Percentiles rank a stretch among this genome's conserved stretches.
Conservation (phyloP, 495 filamentous ascomycete genomes). For the Pyronema omphalodes region DNA sequence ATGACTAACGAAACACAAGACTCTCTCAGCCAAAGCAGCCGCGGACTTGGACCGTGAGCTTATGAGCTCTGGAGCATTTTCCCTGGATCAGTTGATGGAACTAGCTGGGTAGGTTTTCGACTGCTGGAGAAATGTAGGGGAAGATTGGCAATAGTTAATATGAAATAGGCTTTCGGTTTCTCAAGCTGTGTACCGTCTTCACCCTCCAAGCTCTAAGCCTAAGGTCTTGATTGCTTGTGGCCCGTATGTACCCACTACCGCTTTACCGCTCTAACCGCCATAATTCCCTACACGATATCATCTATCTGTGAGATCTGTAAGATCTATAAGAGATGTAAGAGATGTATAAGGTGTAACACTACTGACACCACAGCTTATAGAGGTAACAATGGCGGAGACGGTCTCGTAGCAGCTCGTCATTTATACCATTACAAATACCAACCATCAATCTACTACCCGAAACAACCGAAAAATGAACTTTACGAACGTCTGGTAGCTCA, state of each 20-base stretch:
- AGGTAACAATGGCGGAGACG: slow-evolving; percentile 55
- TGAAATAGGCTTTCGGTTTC: slow-evolving; percentile 52
- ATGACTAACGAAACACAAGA: slow-evolving; percentile 31
- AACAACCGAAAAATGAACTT: slow-evolving; percentile 70
- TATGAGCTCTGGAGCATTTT: slow-evolving; percentile 83
- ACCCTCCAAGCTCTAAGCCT: slow-evolving; percentile 53
- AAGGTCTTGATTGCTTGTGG: slow-evolving; percentile 77
- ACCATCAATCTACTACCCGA: slow-evolving; percentile 84
- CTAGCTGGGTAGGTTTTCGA: slow-evolving; percentile 44
- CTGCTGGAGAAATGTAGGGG: too few relatives aligned
- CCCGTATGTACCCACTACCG: slow-evolving; percentile 37
- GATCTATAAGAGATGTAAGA: slow-evolving; percentile 1
- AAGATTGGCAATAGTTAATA: neutral
- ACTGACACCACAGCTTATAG: slow-evolving; percentile 13
- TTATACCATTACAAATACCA: slow-evolving; percentile 86
- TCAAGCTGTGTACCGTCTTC: slow-evolving; percentile 74
- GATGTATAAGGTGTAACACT: neutral
- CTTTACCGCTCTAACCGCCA: slow-evolving; percentile 7
- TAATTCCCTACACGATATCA: neutral
- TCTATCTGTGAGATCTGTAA: neutral
- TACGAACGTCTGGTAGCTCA: slow-evolving; percentile 78
- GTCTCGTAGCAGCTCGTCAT: slow-evolving; percentile 85
- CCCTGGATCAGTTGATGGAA: slow-evolving; percentile 94
- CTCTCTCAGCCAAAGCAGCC: slow-evolving; percentile 70
- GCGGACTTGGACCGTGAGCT: slow-evolving; percentile 80